phyloP scores from a whole-genome alignment of 2,329 filamentous ascomycete species.

The Epichloe sibirici region DNA sequence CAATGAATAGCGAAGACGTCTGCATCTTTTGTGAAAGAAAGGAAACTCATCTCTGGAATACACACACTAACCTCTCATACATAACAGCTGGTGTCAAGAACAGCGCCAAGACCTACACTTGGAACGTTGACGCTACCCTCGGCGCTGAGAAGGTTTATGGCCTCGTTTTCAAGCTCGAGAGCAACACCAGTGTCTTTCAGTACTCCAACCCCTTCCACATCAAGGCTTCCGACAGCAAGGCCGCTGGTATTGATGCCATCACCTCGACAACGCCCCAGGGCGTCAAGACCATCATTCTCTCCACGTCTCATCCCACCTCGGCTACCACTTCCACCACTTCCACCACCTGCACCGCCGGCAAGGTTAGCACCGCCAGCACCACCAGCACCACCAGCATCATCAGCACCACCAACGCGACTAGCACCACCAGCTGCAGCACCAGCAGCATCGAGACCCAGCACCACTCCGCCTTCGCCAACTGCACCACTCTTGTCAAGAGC shows the following conservation, averaged over 20 bases:
- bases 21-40: too few species aligned
- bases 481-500: slow-evolving; percentile 13
- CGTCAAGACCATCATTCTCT: slow-evolving; percentile 20
- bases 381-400: slow-evolving; percentile 8
- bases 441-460: background rate
- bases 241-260: slow-evolving; percentile 15
- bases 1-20: background rate
- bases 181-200: slow-evolving; percentile 40
- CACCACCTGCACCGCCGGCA: slow-evolving; percentile 9
- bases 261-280: slow-evolving; percentile 17
- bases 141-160: slow-evolving; percentile 41
- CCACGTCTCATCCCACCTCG: slow-evolving; percentile 7
- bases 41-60: background rate
- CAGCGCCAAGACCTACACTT: slow-evolving; percentile 31
- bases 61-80: background rate
- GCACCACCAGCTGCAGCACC: background rate
- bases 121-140: slow-evolving; percentile 35
- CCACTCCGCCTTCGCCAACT: slow-evolving; percentile 5
- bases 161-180: slow-evolving; percentile 39
- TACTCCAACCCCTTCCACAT: slow-evolving; percentile 52
- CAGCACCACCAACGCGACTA: background rate
- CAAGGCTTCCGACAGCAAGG: slow-evolving; percentile 16
- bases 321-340: slow-evolving; percentile 11
- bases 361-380: slow-evolving; percentile 10
- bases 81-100: slow-evolving; percentile 34